Percentiles rank a stretch among this genome's conserved stretches.
These are phyloP conservation scores for Aspergillus ruber DNA, from an alignment of 2,329 filamentous ascomycete genomes.

Conservation along the genomic window DNA sequence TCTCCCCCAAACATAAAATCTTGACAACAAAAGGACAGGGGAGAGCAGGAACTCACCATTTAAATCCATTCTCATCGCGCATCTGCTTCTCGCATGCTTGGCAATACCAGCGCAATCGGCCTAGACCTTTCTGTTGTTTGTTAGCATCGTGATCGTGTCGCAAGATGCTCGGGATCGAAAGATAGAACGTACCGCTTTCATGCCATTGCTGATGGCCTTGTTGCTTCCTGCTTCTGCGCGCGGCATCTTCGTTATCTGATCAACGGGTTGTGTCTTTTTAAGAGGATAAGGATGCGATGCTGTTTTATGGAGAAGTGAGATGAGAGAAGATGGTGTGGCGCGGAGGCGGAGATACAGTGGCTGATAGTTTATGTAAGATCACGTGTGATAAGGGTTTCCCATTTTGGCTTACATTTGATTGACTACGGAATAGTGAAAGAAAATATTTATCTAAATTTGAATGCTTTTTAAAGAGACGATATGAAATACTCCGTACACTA, in stretches of 20 bases:
- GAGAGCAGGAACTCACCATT: conserved; percentile 44
- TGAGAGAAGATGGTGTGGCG: conserved; percentile 12
- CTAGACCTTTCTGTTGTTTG: conserved; percentile 42
- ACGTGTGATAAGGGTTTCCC: background rate
- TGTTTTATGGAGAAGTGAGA: background rate
- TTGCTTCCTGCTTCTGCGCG: conserved; percentile 86
- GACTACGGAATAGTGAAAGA: too few species aligned
- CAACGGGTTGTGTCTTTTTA: background rate
- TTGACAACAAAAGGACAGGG: too few species aligned
- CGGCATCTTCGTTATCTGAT: conserved; percentile 58
- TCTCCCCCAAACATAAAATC: too few species aligned
- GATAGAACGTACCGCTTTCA: conserved; percentile 67
- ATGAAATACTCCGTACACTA: conserved; percentile 12
- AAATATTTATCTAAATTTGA: too few species aligned
- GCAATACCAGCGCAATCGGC: conserved; percentile 88
- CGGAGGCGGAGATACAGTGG: background rate
- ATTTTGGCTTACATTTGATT: too few species aligned
- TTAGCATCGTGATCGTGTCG: conserved; percentile 5
- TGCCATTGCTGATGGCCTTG: conserved; percentile 85
- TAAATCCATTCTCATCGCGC: conserved; percentile 85
- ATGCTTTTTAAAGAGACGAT: too few species aligned
- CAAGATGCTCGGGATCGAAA: background rate
- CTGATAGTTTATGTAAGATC: background rate
- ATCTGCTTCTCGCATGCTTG: conserved; percentile 70
- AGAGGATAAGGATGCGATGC: background rate